Conservation (phyloP, 495 filamentous ascomycete species). For the Penicillium silybi region DNA sequence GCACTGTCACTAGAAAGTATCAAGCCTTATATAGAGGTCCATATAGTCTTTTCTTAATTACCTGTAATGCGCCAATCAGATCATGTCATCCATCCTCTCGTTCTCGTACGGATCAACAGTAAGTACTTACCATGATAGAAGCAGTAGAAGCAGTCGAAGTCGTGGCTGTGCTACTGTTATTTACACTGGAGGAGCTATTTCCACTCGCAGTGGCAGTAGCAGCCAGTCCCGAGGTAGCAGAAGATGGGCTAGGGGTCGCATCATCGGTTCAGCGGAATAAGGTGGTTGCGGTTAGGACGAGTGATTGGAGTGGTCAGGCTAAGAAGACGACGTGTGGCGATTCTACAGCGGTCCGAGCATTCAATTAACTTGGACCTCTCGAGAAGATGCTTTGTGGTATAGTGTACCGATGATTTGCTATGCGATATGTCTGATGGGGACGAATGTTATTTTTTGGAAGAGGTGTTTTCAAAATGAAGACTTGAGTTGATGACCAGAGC, state of each 20-base stretch:
- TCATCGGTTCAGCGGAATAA: slow-evolving; percentile 19
- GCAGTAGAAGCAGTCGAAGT: background rate
- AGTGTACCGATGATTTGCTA: background rate
- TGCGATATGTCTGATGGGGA: background rate
- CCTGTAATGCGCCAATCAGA: background rate
- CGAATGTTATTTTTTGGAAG: background rate
- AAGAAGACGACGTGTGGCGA: background rate
- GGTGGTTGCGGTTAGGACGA: slow-evolving; percentile 4
- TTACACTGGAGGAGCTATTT: background rate
- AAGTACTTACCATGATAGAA: background rate
- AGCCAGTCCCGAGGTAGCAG: slow-evolving; percentile 10
- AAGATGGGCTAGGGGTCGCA: slow-evolving; percentile 30
- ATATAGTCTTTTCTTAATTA: too few species aligned
- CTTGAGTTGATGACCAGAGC: background rate
- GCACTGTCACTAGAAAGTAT: too few species aligned
- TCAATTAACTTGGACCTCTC: too few species aligned
- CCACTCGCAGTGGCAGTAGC: slow-evolving; percentile 9
- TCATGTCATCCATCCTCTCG: background rate
- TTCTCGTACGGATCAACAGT: background rate
- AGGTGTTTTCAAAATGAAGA: background rate
- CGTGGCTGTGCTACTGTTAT: background rate
- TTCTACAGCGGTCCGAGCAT: background rate
- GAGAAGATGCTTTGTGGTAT: background rate
- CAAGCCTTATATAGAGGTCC: too few species aligned
- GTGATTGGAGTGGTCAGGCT: background rate